These are phyloP conservation scores for Eucalyptus rudis DNA, from an alignment of 345 rosid genomes.

Conservation along the genomic window DNA sequence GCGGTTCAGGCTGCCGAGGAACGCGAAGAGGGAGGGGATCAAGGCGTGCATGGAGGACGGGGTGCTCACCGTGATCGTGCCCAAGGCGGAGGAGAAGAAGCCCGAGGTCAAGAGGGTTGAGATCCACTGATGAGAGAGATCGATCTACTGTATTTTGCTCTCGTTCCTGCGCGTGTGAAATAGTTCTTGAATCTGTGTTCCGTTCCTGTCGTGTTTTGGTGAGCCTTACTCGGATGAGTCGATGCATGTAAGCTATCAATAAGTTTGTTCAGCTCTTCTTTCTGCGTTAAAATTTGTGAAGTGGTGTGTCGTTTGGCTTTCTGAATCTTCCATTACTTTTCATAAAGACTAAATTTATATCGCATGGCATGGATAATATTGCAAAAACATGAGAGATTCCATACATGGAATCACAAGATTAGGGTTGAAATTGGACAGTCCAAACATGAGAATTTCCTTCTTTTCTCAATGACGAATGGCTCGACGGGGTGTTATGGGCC, in stretches of 20 bases:
- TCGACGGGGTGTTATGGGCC: neutral
- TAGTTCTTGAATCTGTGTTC: neutral
- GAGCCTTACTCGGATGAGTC: neutral
- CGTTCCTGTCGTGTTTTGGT: neutral
- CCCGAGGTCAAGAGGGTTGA: conserved; percentile 1
- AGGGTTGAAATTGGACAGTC: neutral
- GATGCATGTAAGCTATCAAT: neutral
- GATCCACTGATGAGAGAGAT: neutral
- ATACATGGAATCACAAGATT: neutral
- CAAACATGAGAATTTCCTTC: neutral
- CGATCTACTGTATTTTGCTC: neutral
- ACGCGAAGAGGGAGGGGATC: conserved; percentile 6
- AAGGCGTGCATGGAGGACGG: conserved; percentile 17
- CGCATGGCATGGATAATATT: neutral
- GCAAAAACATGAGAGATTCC: neutral
- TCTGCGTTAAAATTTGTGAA: neutral
- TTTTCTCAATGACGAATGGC: neutral
- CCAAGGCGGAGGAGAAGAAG: conserved; percentile 8
- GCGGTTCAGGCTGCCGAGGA: conserved; percentile 20
- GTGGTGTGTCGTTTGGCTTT: neutral
- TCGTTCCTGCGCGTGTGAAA: neutral
- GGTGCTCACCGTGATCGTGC: conserved; percentile 7
- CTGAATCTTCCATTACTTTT: neutral
- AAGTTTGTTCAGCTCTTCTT: neutral
- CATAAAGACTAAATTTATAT: neutral